Evolutionary conservation across 495 filamentous ascomycete species (phyloP), one percentile per base, ranked within the genome.

Genomic region (Rostrohypoxylon terebratum): DNA sequence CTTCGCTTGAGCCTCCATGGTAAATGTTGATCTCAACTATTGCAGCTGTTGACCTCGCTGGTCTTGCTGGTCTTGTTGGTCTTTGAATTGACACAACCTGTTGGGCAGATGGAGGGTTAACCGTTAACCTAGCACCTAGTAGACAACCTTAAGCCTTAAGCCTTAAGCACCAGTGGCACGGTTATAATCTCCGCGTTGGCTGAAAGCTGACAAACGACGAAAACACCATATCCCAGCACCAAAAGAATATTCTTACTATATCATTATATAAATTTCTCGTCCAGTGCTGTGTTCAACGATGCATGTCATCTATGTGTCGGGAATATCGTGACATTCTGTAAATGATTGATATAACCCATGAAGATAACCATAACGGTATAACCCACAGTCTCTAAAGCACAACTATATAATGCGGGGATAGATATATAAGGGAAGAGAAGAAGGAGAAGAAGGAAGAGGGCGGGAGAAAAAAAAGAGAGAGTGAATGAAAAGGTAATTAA

Each of bases 1-100:
- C 79, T 81, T 76, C 60, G 83, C 83, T 77, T 78, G 73, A 63
- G 77, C 73, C 69, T 82, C 81, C 81, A 83, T 83, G 14, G 23
- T 63, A 57, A 60, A 42, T 40, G 55, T 23, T n/a, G 64, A 20
- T 34, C 11, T 60, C 45, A 42, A 16, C 47, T 68, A 59, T 60
- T 10, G 47, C 31, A 14, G 38, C 50, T 66, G 53, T 44, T n/a
- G n/a, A n/a, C n/a, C n/a, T n/a, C n/a, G n/a, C n/a, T n/a, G n/a
- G n/a, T n/a, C n/a, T n/a, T n/a, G n/a, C n/a, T n/a, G n/a, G n/a
- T n/a, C n/a, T n/a, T n/a, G n/a, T n/a, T 25, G 50, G 42, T 21
- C 36, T 55, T 14, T 38, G 20, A 44, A 36, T 42, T 1, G 42
- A 60, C 38, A 42, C 14, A 18, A 33, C 13, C 34, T 11, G 1